A percentile compares a stretch with the other conserved stretches of the same genome.
These are phyloP conservation scores for Paecilomyces variotii DNA, from an alignment of 2,329 filamentous ascomycete genomes.

Conservation along the genomic window DNA sequence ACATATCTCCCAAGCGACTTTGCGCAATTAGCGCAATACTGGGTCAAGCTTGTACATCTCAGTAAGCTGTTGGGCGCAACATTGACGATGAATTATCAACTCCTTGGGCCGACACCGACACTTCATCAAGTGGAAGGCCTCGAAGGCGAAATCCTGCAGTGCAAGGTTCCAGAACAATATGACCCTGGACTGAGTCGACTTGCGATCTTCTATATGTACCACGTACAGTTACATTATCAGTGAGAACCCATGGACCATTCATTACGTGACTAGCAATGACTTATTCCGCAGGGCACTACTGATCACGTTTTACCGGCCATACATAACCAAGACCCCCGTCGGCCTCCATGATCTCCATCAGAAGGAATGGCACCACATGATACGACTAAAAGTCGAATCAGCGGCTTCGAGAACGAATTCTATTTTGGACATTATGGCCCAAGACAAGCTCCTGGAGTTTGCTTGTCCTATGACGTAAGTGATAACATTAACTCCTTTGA, in stretches of 20 bases:
- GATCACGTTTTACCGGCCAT: constrained; percentile 22
- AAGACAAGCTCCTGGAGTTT: constrained; percentile 15
- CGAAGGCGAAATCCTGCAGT: constrained; percentile 13
- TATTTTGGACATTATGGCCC: constrained; percentile 18
- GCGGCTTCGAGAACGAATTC: constrained; percentile 20
- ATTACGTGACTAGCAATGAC: not conserved
- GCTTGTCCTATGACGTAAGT: constrained; percentile 21
- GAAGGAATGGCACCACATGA: constrained; percentile 13
- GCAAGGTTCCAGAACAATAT: constrained; percentile 11
- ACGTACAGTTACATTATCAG: constrained; percentile 23
- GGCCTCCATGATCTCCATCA: constrained; percentile 9
- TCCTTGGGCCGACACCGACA: constrained; percentile 9
- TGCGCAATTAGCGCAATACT: not conserved
- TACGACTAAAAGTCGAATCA: constrained; percentile 14
- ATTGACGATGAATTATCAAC: constrained; percentile 18
- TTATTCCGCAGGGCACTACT: constrained; percentile 14
- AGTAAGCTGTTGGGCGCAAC: constrained; percentile 17
- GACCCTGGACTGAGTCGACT: constrained; percentile 5
- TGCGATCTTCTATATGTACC: constrained; percentile 15
- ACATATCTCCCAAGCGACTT: not conserved
- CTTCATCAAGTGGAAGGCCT: constrained; percentile 13
- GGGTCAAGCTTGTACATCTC: constrained; percentile 19
- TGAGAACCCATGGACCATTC: constrained; percentile 3
- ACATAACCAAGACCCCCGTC: constrained; percentile 11
- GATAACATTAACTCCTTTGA: not conserved